A percentile compares a stretch with the other conserved stretches of the same genome.
These are phyloP conservation scores for Aspergillus felis DNA, from an alignment of 2,329 filamentous ascomycete genomes.

Conservation along the genomic window DNA sequence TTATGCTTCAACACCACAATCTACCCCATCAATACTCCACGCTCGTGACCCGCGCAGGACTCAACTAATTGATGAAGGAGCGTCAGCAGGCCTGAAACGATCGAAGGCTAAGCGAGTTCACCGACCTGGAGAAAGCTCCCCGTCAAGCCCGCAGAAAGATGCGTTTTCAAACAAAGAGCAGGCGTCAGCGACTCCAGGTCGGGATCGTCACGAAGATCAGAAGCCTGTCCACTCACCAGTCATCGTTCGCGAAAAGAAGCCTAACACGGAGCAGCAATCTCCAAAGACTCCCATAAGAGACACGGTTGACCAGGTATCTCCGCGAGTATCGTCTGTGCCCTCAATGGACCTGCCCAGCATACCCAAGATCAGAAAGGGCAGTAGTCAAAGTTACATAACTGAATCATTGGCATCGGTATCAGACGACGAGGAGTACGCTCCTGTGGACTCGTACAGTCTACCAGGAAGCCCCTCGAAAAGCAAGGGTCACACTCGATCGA, in stretches of 20 bases:
- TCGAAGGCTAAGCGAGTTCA: constrained; percentile 40
- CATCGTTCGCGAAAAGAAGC: constrained; percentile 10
- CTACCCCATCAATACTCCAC: constrained; percentile 29
- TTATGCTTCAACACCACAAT: constrained; percentile 22
- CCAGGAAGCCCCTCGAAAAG: constrained; percentile 24
- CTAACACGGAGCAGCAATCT: constrained; percentile 15
- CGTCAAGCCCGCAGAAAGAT: constrained; percentile 23
- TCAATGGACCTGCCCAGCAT: constrained; percentile 44
- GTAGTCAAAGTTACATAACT: constrained; percentile 31
- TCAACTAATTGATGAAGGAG: constrained; percentile 25
- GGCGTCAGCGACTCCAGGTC: constrained; percentile 8
- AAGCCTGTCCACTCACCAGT: constrained; percentile 3
- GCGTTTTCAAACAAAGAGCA: constrained; percentile 1
- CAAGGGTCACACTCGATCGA: constrained; percentile 23
- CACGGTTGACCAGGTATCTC: constrained; percentile 27
- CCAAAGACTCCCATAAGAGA: constrained; percentile 25
- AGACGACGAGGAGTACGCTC: constrained; percentile 29
- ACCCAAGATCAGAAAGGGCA: constrained; percentile 39
- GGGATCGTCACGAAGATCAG: constrained; percentile 6
- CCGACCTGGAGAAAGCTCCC: constrained; percentile 33
- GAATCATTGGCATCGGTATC: constrained; percentile 17
- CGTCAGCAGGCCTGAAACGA: constrained; percentile 34
- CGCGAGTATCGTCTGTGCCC: constrained; percentile 46
- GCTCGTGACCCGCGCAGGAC: constrained; percentile 24
- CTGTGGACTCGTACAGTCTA: constrained; percentile 14